These are phyloP conservation scores for Lathyrus oleraceus DNA, from an alignment of 306 rosid species.

Conservation along the genomic window DNA sequence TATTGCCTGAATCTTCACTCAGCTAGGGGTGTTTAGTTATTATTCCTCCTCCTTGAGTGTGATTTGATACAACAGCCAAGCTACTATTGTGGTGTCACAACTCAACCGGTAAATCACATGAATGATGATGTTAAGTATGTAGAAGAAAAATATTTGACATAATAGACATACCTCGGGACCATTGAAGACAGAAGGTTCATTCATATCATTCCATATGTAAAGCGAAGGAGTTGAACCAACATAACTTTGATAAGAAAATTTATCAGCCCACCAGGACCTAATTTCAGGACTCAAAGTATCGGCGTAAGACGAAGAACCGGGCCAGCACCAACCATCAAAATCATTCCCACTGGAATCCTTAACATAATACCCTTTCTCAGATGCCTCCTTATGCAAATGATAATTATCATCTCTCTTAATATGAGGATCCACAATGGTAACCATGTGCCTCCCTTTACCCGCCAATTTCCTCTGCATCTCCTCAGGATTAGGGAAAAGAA, in stretches of 20 bases:
- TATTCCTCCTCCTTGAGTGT: slow-evolving; percentile 18
- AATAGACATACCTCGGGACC: slow-evolving; percentile 84
- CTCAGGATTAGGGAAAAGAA: slow-evolving; percentile 82
- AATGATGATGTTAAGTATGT: slow-evolving; percentile 10
- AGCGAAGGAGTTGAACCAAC: slow-evolving; percentile 92
- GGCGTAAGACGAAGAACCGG: slow-evolving; percentile 88
- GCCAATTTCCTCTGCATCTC: slow-evolving; percentile 92
- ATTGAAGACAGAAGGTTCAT: slow-evolving; percentile 96
- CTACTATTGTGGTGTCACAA: not conserved
- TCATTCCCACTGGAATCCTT: slow-evolving; percentile 88
- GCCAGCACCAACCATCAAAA: slow-evolving; percentile 99
- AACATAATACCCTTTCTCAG: slow-evolving; percentile 78
- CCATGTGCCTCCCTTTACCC: slow-evolving; percentile 87
- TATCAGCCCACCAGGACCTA: slow-evolving; percentile 93
- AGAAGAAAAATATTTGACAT: slow-evolving; percentile 9
- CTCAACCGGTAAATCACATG: not conserved
- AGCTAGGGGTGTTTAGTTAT: slow-evolving; percentile 12
- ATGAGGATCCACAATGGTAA: slow-evolving; percentile 95
- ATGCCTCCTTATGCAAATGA: slow-evolving; percentile 78
- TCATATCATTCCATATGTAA: slow-evolving; percentile 98
- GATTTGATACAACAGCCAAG: slow-evolving; percentile 15
- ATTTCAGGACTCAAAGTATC: slow-evolving; percentile 76
- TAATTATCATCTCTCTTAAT: slow-evolving; percentile 76
- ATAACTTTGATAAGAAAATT: slow-evolving; percentile 65
- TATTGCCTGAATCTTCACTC: slow-evolving; percentile 19